A percentile compares a stretch with the other conserved stretches of the same genome.
These are phyloP conservation scores for Penicillium dipodomyicola DNA, from an alignment of 495 filamentous ascomycete species.

Conservation along the genomic window DNA sequence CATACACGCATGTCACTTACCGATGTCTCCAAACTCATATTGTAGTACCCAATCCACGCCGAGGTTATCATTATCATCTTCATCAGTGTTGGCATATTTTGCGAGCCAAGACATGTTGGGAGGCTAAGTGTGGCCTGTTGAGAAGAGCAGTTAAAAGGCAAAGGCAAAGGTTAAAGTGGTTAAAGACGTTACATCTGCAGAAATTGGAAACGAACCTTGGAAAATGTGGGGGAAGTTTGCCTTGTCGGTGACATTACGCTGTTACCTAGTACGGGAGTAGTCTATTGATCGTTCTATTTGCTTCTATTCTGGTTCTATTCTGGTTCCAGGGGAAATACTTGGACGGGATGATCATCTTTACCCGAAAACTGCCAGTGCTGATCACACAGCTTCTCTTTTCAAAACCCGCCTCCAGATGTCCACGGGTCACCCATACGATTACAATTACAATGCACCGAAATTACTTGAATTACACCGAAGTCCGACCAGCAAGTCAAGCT, in stretches of 20 bases:
- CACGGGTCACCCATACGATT: not conserved
- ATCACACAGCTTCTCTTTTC: not conserved
- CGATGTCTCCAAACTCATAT: slow-evolving; percentile 39
- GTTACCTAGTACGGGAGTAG: too few species aligned
- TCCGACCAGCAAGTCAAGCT: slow-evolving; percentile 22
- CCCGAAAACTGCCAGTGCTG: not conserved
- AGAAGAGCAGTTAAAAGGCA: not conserved
- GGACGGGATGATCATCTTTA: not conserved
- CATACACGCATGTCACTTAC: slow-evolving; percentile 19
- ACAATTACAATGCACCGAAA: too few species aligned
- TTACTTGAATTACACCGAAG: not conserved
- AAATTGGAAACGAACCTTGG: not conserved
- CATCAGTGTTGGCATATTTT: slow-evolving; percentile 19
- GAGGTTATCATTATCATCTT: slow-evolving; percentile 37
- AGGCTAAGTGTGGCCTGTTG: not conserved
- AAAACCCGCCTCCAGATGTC: not conserved
- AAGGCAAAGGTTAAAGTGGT: not conserved
- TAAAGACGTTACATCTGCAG: not conserved
- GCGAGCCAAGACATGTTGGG: slow-evolving; percentile 31
- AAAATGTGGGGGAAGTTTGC: slow-evolving; percentile 3
- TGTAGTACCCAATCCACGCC: slow-evolving; percentile 47
- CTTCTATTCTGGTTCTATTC: not conserved
- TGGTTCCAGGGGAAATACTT: not conserved
- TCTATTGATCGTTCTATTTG: not conserved
- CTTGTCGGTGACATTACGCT: not conserved